phyloP scores from a whole-genome alignment of 116 monocot species.

The Posidonia oceanica region DNA sequence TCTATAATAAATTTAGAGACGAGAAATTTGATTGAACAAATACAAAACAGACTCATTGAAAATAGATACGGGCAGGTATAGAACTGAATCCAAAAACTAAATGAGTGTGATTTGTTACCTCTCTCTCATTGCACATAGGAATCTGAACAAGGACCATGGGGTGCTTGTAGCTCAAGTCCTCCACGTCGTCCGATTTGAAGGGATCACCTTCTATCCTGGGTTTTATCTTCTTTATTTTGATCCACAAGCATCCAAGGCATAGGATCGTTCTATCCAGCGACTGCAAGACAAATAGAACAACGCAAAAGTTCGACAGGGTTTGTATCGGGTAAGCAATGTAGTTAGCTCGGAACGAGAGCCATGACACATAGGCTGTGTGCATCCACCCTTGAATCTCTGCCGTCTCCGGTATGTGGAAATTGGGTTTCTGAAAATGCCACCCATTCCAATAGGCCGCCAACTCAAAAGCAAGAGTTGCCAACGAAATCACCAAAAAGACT shows the following conservation, averaged over 20 bases:
- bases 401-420: conserved; percentile 35
- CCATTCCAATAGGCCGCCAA: conserved; percentile 51
- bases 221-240: conserved; percentile 67
- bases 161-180: conserved; percentile 21
- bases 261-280: conserved; percentile 52
- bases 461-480: conserved; percentile 36
- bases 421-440: conserved; percentile 50
- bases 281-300: conserved; percentile 63
- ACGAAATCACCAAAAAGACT: conserved; percentile 36
- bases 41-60: too few relatives aligned
- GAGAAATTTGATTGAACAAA: too few relatives aligned
- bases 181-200: conserved; percentile 23
- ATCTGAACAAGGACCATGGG: conserved; percentile 89
- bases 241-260: conserved; percentile 76
- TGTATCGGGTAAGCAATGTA: conserved; percentile 67
- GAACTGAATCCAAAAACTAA: not conserved
- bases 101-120: conserved; percentile 28
- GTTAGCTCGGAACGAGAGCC: conserved; percentile 52
- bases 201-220: conserved; percentile 26
- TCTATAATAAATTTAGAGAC: not conserved
- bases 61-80: too few relatives aligned
- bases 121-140: conserved; percentile 90
- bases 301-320: conserved; percentile 50
- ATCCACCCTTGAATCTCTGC: conserved; percentile 51
- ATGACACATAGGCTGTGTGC: conserved; percentile 41